Evolutionary conservation across 2,329 filamentous ascomycete species (phyloP).

Genomic region (Trichoderma sp.): DNA sequence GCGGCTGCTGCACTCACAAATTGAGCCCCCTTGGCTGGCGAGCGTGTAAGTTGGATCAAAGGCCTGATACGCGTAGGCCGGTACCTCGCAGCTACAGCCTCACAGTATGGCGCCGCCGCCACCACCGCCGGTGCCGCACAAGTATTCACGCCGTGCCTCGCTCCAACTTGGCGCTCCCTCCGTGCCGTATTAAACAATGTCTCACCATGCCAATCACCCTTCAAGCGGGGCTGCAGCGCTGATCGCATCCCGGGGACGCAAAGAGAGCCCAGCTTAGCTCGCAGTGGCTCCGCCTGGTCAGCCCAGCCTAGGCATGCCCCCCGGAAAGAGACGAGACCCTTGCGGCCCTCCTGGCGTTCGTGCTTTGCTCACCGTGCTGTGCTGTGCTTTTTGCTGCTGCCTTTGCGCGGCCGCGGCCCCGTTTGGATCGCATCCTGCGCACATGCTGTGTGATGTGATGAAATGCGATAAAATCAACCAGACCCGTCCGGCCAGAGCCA

Average conservation of each 20-base stretch:
- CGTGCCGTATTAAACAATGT: conserved; percentile 21
- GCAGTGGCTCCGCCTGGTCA: conserved; percentile 22
- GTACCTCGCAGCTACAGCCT: background rate
- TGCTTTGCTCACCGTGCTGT: background rate
- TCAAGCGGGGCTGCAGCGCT: conserved; percentile 21
- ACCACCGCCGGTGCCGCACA: background rate
- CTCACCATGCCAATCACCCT: conserved; percentile 22
- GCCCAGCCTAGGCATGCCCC: conserved; percentile 24
- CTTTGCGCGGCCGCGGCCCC: background rate
- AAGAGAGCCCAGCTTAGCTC: background rate
- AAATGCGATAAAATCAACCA: background rate
- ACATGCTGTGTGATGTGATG: background rate
- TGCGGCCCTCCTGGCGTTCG: background rate
- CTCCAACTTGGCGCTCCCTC: background rate
- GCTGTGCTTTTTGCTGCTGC: background rate
- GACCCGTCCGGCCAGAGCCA: background rate
- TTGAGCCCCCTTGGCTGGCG: background rate
- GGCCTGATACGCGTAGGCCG: background rate
- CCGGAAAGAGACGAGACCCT: conserved; percentile 1
- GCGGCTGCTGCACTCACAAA: background rate
- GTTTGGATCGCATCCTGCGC: background rate
- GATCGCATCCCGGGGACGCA: conserved; percentile 13
- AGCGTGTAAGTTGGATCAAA: background rate
- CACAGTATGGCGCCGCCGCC: background rate
- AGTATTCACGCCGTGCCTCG: background rate